Evolutionary conservation across 768 basidiomycete species (phyloP).

Genomic region (Amanita pallidorosea): DNA sequence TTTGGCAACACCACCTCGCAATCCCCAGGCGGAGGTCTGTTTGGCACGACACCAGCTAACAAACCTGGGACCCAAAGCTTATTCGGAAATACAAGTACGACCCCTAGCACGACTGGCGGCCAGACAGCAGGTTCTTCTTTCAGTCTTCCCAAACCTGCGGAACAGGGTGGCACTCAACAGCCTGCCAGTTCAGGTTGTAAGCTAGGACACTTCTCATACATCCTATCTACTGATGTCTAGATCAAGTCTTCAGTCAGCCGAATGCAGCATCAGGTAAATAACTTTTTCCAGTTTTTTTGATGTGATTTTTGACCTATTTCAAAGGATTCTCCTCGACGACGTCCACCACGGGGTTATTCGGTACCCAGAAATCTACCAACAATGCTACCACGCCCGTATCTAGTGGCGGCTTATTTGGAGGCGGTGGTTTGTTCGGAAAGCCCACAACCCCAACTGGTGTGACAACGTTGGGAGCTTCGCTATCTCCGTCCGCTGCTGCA

Average conservation of each 20-base stretch:
- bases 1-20: background rate
- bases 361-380: background rate
- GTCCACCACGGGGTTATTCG: conserved; percentile 11
- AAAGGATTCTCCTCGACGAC: conserved; percentile 4
- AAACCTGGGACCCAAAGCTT: background rate
- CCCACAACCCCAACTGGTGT: conserved; percentile 9
- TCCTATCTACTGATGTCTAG: background rate
- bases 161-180: conserved; percentile 9
- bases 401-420: conserved; percentile 7
- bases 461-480: conserved; percentile 10
- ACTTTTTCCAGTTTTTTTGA: conserved; percentile 6
- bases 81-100: conserved; percentile 13
- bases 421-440: conserved; percentile 13
- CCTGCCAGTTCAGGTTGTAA: conserved; percentile 7
- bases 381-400: conserved; percentile 2
- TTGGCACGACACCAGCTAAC: background rate
- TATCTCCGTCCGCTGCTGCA: conserved; percentile 13
- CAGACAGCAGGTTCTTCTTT: conserved; percentile 2
- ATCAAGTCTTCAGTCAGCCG: conserved; percentile 7
- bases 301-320: conserved; percentile 1
- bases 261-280: conserved; percentile 10
- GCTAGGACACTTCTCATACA: background rate
- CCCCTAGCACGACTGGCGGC: background rate
- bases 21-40: conserved; percentile 8
- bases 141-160: conserved; percentile 10